phyloP scores from a whole-genome alignment of 2,329 filamentous ascomycete species.

The Alternaria conjuncta region DNA sequence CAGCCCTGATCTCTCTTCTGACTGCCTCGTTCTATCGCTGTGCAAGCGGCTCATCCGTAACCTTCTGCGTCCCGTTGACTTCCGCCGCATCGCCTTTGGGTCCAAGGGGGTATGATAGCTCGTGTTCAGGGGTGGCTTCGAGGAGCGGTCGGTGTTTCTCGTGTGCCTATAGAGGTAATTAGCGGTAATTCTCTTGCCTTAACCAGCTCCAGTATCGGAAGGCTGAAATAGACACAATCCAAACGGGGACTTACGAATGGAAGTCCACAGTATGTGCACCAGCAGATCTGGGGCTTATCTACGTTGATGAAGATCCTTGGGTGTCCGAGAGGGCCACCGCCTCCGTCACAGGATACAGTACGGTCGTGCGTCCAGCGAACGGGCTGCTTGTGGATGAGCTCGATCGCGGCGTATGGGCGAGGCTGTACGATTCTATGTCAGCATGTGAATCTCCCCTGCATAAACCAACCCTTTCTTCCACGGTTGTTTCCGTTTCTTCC shows the following conservation, averaged over 20 bases:
- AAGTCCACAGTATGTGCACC: constrained; percentile 90
- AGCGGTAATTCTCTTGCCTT: neutral
- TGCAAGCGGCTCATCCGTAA: constrained; percentile 64
- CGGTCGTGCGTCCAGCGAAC: constrained; percentile 88
- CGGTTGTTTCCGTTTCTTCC: neutral
- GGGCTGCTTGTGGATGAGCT: constrained; percentile 93
- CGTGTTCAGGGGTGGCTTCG: constrained; percentile 77
- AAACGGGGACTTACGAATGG: constrained; percentile 74
- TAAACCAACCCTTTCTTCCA: neutral
- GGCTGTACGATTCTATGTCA: constrained; percentile 64
- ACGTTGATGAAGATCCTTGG: constrained; percentile 96
- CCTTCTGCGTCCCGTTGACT: constrained; percentile 63
- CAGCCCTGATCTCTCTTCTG: neutral
- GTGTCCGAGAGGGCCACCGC: constrained; percentile 87
- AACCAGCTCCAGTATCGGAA: neutral
- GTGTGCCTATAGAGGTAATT: constrained; percentile 69
- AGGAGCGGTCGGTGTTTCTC: constrained; percentile 86
- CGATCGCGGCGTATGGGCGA: constrained; percentile 86
- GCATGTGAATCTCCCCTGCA: constrained; percentile 17
- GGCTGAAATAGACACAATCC: neutral
- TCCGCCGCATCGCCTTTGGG: constrained; percentile 65
- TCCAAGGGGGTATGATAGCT: constrained; percentile 80
- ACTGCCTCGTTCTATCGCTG: constrained; percentile 58
- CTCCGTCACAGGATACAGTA: constrained; percentile 87
- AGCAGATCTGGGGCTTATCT: constrained; percentile 92